phyloP scores from a whole-genome alignment of 2,329 filamentous ascomycete species.

The Cordyceps cicadae region DNA sequence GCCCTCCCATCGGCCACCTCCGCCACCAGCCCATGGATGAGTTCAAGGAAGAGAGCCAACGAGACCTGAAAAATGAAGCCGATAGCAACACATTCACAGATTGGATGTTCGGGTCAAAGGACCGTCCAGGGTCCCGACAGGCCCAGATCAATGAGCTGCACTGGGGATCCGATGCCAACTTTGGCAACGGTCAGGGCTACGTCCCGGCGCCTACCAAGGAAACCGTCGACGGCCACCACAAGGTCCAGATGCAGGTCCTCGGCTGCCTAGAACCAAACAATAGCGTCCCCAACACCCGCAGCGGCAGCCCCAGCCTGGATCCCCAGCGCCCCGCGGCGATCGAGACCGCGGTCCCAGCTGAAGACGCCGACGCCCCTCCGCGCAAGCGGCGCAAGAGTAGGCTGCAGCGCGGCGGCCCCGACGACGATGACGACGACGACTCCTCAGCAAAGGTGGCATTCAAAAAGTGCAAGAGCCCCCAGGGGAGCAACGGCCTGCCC shows the following conservation, averaged over 20 bases:
- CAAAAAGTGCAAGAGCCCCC: conserved; percentile 38
- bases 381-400: conserved; percentile 50
- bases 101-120: conserved; percentile 32
- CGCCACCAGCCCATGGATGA: conserved; percentile 35
- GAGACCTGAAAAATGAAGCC: conserved; percentile 23
- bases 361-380: conserved; percentile 34
- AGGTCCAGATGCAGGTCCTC: conserved; percentile 47
- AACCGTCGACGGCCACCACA: conserved; percentile 47
- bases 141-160: conserved; percentile 41
- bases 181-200: conserved; percentile 49
- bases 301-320: conserved; percentile 41
- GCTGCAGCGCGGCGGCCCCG: conserved; percentile 32
- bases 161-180: conserved; percentile 63
- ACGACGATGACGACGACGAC: conserved; percentile 34
- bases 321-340: background rate
- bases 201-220: conserved; percentile 48
- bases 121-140: conserved; percentile 23
- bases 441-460: conserved; percentile 16
- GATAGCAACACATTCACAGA: conserved; percentile 31
- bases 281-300: conserved; percentile 52
- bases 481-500: conserved; percentile 28
- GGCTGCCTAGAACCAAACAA: conserved; percentile 48
- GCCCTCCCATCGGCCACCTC: conserved; percentile 32
- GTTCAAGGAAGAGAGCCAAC: conserved; percentile 32
- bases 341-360: conserved; percentile 21